Evolutionary conservation across 192 early-diverging fungal species (phyloP), one percentile per base, ranked within the genome.

Genomic region (Backusella sp.): DNA sequence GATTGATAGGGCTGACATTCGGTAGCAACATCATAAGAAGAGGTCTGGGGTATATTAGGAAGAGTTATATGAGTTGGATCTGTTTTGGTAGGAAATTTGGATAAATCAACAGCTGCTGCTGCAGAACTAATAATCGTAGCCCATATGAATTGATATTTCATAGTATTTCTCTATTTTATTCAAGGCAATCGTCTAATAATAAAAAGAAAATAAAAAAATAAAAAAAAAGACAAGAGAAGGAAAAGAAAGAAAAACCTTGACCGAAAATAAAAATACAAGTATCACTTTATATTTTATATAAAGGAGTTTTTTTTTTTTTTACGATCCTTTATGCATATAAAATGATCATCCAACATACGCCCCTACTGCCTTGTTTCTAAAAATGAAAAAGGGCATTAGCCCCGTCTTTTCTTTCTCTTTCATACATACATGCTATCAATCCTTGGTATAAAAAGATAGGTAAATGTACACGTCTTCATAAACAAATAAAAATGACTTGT

Each of bases 1-100:
- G 71, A 44, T 67, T 66, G 74, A 44, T 81, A 81, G 44, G 36
- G 59, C 23, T 53, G 42, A 28, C 79, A 81, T 71, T 81, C 65
- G 8, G 53, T 53, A 21, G 72, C 65, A 26, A 49, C 44, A 39
- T 81, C 79, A 72, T 77, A 66, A 4, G 79, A 81, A 35, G 79
- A 77, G 6, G 76, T 81, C 52, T 81, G 79, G 23, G 72, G 72
- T 56, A 81, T 81, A 53, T 68, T 70, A 19, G 79, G 79, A 46
- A 81, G 73, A 23, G 19, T 68, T 15, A 80, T 39, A 6, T 78
- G 78, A 46, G 79, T 80, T 15, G 79, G 79, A 52, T 80, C 79
- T 11, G 68, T 68, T 21, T 73, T 71, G 46, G 70, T 23, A 30
- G 70, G 70, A 49, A 71, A 71, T 26, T 49, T 42, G 6, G 41